phyloP scores from a whole-genome alignment of 305 asterid genomes.

The Solanum aculeatissimum region DNA sequence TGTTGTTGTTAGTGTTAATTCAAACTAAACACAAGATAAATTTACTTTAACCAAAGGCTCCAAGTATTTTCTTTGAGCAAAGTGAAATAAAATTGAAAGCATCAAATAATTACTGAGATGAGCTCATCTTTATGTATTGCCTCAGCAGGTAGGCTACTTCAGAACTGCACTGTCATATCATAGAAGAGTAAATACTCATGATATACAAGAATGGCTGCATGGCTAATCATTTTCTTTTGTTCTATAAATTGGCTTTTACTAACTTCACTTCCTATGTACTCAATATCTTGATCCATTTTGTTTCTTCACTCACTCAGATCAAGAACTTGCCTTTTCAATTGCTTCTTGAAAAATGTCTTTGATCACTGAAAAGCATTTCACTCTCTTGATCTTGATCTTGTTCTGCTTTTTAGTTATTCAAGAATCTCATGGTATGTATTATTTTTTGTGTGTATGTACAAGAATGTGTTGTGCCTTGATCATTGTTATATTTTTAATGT shows the following conservation, averaged over 20 bases:
- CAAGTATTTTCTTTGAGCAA: background rate
- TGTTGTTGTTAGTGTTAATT: background rate
- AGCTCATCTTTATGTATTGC: background rate
- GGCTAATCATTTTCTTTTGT: background rate
- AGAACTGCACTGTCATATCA: background rate
- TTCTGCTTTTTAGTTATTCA: background rate
- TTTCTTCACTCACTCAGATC: background rate
- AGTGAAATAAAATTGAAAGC: background rate
- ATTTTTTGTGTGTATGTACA: background rate
- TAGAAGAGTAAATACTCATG: background rate
- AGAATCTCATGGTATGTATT: background rate
- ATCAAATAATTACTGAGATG: background rate
- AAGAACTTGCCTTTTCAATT: background rate
- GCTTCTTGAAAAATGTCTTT: background rate
- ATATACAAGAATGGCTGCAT: background rate
- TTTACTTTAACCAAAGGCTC: background rate
- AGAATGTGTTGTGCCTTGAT: background rate
- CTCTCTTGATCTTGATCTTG: background rate
- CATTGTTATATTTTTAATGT: background rate
- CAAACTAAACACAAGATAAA: background rate
- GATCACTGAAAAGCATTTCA: background rate
- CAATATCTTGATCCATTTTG: background rate
- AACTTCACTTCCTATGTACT: background rate
- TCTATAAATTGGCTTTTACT: slow-evolving; percentile 4
- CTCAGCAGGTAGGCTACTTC: background rate